These are phyloP conservation scores for Lentinula sp. DNA, from an alignment of 768 basidiomycete species.

Conservation along the genomic window DNA sequence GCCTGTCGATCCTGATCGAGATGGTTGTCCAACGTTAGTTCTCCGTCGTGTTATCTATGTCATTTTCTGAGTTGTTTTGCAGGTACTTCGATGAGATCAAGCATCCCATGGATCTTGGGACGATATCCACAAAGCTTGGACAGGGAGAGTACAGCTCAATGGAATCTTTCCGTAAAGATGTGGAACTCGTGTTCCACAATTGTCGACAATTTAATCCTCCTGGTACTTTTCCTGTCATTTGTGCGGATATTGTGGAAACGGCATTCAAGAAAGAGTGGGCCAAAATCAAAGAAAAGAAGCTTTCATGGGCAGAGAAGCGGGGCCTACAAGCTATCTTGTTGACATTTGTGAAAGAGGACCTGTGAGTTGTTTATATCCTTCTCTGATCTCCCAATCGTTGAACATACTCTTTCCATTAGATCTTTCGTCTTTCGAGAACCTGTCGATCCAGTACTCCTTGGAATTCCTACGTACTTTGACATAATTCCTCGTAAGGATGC, in stretches of 20 bases:
- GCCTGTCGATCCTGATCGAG: slow-evolving; percentile 78
- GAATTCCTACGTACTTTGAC: slow-evolving; percentile 85
- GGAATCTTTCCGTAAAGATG: slow-evolving; percentile 76
- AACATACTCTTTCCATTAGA: slow-evolving; percentile 25
- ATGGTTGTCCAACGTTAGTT: slow-evolving; percentile 89
- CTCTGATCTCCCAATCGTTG: slow-evolving; percentile 4
- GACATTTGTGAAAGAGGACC: slow-evolving; percentile 59
- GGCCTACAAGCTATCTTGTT: slow-evolving; percentile 67
- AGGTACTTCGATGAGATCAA: slow-evolving; percentile 92
- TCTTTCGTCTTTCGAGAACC: slow-evolving; percentile 77
- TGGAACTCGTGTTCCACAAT: slow-evolving; percentile 81
- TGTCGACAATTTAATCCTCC: slow-evolving; percentile 91
- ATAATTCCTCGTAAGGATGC: slow-evolving; percentile 82
- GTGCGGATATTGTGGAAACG: slow-evolving; percentile 70
- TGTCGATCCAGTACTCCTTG: slow-evolving; percentile 81
- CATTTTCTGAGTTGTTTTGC: slow-evolving; percentile 9
- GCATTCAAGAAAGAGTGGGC: slow-evolving; percentile 84
- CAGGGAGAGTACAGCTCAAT: slow-evolving; percentile 68
- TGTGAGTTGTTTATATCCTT: slow-evolving; percentile 35
- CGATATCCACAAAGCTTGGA: slow-evolving; percentile 65
- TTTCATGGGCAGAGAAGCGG: slow-evolving; percentile 77
- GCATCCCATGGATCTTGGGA: slow-evolving; percentile 91
- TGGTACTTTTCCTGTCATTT: slow-evolving; percentile 64
- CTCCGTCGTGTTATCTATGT: background rate
- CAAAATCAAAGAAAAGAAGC: slow-evolving; percentile 64